Conservation (phyloP, 2,329 filamentous ascomycete species). For the Knoxdaviesia proteae region DNA sequence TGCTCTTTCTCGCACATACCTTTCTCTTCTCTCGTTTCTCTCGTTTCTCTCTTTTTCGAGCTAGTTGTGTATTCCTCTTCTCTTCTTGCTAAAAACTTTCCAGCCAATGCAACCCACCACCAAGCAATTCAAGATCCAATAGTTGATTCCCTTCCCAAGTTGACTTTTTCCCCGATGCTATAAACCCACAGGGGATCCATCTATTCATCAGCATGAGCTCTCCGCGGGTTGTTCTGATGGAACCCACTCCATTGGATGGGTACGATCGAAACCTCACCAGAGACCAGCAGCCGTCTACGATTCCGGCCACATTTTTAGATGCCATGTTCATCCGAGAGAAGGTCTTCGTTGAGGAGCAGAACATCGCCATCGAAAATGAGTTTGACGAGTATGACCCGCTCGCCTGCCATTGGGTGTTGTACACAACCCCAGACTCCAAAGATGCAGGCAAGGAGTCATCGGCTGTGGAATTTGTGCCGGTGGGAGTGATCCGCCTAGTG, state of each 20-base stretch:
- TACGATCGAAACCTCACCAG: slow-evolving; percentile 20
- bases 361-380: slow-evolving; percentile 43
- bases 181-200: too few species aligned
- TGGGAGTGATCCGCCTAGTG: slow-evolving; percentile 61
- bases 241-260: slow-evolving; percentile 26
- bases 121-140: too few species aligned
- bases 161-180: too few species aligned
- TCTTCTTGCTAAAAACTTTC: too few species aligned
- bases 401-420: slow-evolving; percentile 76
- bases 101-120: too few species aligned
- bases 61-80: too few species aligned
- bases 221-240: slow-evolving; percentile 25
- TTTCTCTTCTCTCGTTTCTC: too few species aligned
- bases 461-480: slow-evolving; percentile 14
- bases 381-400: slow-evolving; percentile 62
- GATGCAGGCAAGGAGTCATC: slow-evolving; percentile 10
- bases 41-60: too few species aligned
- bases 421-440: slow-evolving; percentile 33
- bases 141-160: too few species aligned
- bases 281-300: slow-evolving; percentile 20
- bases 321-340: slow-evolving; percentile 39
- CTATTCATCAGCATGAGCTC: slow-evolving; percentile 18
- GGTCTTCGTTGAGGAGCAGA: slow-evolving; percentile 41
- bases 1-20: too few species aligned
- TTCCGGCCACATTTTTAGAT: slow-evolving; percentile 37